Percentiles rank a stretch among this genome's conserved stretches.
Evolutionary conservation across 2,329 filamentous ascomycete species (phyloP).

Genomic region (Gnomoniopsis smithogilvyi): DNA sequence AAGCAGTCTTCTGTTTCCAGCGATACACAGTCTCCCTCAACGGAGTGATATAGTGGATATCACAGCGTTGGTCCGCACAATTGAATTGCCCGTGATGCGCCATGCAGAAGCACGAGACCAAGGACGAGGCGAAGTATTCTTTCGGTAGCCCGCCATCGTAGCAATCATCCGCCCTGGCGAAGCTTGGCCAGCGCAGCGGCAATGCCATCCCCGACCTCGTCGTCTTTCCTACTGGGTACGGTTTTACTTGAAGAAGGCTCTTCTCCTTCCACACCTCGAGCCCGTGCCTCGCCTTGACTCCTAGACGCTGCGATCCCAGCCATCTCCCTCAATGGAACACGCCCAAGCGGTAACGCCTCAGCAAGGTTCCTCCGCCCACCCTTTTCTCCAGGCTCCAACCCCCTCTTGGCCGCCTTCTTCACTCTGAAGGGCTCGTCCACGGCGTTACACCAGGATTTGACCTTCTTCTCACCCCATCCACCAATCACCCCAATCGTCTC

Average conservation of each 20-base stretch:
- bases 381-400: constrained; percentile 23
- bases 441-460: constrained; percentile 77
- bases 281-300: constrained; percentile 33
- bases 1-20: too few species aligned
- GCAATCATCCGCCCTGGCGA: constrained; percentile 38
- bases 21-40: too few species aligned
- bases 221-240: constrained; percentile 27
- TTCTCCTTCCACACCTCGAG: constrained; percentile 15
- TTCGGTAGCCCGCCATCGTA: neutral
- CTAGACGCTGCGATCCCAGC: constrained; percentile 20
- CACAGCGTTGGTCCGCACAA: too few species aligned
- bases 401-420: constrained; percentile 61
- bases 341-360: constrained; percentile 19
- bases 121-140: too few species aligned
- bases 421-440: constrained; percentile 83
- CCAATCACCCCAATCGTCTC: constrained; percentile 83
- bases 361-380: constrained; percentile 24
- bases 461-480: constrained; percentile 95
- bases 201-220: constrained; percentile 53
- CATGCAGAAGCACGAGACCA: too few species aligned
- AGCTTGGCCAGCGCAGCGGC: constrained; percentile 60
- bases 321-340: constrained; percentile 19
- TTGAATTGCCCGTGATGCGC: too few species aligned
- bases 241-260: constrained; percentile 14
- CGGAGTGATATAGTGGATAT: too few species aligned